Base-by-base conservation (phyloP, 768 basidiomycete species). In the Collybiopsis luxurians region DNA sequence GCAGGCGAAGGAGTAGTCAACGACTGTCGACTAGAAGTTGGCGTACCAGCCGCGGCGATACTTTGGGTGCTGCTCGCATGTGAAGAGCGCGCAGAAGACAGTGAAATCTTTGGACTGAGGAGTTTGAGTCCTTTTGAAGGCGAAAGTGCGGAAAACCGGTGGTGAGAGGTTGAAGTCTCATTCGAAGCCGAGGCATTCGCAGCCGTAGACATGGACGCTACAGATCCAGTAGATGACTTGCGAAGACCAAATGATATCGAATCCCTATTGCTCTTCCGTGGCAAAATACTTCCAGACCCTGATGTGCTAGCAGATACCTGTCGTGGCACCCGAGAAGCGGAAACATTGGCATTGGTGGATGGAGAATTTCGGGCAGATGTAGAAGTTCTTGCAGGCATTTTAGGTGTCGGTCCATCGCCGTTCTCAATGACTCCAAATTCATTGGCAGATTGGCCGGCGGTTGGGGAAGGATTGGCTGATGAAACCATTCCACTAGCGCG, bases 1-100 rank as follows among this genome's bases (percentile, higher is more conserved):
- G 82, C 84, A 0, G 95, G 94, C 1, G 95, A 96, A 2, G 92
- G 91, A 1, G 90, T 92, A 3, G 89, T 92, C 23, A 88, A 70
- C 21, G 89, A 89, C 58, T 89, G 85, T 34, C 87, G 80, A 64
- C 86, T 87, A 3, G 85, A 83, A 1, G 89, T 85, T 13, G 87
- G 88, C 1, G 89, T 80, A 24, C 72, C 71, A 38, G 78, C 71
- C 63, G 85, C 79, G 59, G 81, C 77, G 53, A 75, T 72, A 59
- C 75, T 80, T 61, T 85, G 85, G 9, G 71, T 72, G 44, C 77
- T 67, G 52, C 75, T 72, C 4, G 81, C 73, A 53, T 80, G 81
- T 11, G 87, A 82, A 13, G 78, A 73, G 10, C 85, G 82, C 21
- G 85, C 67, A 28, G 78, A 77, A 17, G 84, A 74, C 4, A 87